Conservation (phyloP, 345 rosid species). For the Carallia brachiata region DNA sequence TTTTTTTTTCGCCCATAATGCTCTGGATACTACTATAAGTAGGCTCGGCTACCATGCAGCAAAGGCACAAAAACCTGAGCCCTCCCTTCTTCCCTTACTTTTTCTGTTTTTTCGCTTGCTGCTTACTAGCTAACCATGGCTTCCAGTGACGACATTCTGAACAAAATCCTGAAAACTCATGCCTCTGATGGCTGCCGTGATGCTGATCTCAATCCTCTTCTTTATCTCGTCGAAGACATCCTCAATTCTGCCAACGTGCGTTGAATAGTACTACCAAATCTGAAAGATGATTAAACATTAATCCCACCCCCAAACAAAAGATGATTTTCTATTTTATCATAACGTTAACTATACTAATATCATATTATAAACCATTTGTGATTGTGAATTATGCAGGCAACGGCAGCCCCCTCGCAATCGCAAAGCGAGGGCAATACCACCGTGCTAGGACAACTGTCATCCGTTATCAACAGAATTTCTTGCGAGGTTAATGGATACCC, state of each 20-base stretch:
- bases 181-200: constrained; percentile 60
- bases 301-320: no score
- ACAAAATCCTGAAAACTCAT: constrained; percentile 50
- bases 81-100: neutral
- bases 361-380: no score
- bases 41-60: constrained; percentile 5
- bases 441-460: neutral
- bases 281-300: no score
- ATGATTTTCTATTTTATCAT: no score
- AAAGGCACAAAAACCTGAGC: constrained; percentile 6
- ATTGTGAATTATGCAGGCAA: no score
- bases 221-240: constrained; percentile 60
- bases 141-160: constrained; percentile 69
- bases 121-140: constrained; percentile 42
- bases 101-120: neutral
- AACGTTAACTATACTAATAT: no score
- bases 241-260: constrained; percentile 43
- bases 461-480: neutral
- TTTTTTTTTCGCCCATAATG: no score
- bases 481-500: neutral
- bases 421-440: no score
- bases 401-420: no score
- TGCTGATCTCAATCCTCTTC: constrained; percentile 61
- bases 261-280: no score
- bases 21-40: constrained; percentile 40